These are phyloP conservation scores for Yamadazyma phyllophila DNA, from an alignment of 805 yeast species.

Conservation along the genomic window DNA sequence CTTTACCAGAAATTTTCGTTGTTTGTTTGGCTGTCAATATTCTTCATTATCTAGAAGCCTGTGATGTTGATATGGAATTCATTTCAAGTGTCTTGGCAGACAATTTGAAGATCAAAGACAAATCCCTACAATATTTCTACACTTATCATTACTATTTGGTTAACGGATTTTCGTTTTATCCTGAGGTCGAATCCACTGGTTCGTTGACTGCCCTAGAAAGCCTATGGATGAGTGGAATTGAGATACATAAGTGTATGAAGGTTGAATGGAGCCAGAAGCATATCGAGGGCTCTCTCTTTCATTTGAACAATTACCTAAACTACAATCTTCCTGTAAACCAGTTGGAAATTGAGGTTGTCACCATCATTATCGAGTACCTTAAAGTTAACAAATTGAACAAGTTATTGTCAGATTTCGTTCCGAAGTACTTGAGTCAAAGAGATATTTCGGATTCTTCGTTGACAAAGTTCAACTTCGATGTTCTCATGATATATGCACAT, in stretches of 20 bases:
- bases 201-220: neutral
- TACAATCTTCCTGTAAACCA: neutral
- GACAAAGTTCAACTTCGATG: conserved; percentile 1
- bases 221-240: conserved; percentile 21
- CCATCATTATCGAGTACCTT: conserved; percentile 20
- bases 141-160: conserved; percentile 6
- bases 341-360: conserved; percentile 30
- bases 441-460: neutral
- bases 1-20: neutral
- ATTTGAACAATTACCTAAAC: conserved; percentile 17
- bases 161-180: conserved; percentile 2
- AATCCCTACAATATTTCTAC: neutral
- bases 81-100: neutral
- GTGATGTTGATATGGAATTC: neutral
- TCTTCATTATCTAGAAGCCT: neutral
- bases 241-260: conserved; percentile 21
- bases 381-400: conserved; percentile 20
- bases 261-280: conserved; percentile 20
- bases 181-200: neutral
- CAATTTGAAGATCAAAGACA: conserved; percentile 1
- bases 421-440: neutral
- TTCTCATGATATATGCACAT: neutral
- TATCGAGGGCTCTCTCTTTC: neutral
- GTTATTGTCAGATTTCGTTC: neutral
- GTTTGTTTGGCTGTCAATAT: neutral